Evolutionary conservation across 306 rosid genomes (phyloP).

Genomic region (Quercus cerris): DNA sequence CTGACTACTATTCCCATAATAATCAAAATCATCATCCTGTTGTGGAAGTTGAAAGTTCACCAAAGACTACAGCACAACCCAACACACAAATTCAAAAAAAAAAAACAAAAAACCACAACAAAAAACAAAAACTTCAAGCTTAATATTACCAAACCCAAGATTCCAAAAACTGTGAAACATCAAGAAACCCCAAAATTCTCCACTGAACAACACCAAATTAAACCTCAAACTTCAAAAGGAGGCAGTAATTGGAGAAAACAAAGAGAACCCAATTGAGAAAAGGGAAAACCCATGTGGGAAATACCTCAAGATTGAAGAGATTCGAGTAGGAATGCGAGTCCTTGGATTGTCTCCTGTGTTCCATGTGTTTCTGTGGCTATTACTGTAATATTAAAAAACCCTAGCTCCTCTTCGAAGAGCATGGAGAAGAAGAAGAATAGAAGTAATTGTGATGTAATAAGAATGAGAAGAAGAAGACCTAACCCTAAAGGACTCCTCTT

Average conservation of each 20-base stretch:
- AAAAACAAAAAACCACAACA: background rate
- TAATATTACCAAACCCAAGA: background rate
- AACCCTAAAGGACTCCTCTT: conserved; percentile 27
- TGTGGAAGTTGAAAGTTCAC: conserved; percentile 90
- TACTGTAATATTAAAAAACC: background rate
- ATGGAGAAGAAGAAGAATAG: conserved; percentile 13
- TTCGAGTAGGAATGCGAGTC: conserved; percentile 57
- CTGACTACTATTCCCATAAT: conserved; percentile 96
- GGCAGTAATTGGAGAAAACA: background rate
- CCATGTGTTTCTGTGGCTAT: conserved; percentile 42
- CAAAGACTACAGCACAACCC: conserved; percentile 74
- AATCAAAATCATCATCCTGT: conserved; percentile 84
- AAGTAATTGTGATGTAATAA: background rate
- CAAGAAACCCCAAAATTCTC: conserved; percentile 1
- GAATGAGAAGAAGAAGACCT: conserved; percentile 25
- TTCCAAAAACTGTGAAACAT: background rate
- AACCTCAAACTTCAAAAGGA: background rate
- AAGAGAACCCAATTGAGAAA: background rate
- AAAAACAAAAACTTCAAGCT: conserved; percentile 13
- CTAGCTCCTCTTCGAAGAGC: conserved; percentile 29
- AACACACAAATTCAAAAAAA: conserved; percentile 20
- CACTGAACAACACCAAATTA: background rate
- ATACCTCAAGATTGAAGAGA: conserved; percentile 86
- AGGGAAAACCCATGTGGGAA: background rate
- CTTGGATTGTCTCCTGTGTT: conserved; percentile 57